Percentiles rank a stretch among this genome's conserved stretches.
These are phyloP conservation scores for Schwanniomyces yamadae DNA, from an alignment of 805 yeast species.

Conservation along the genomic window DNA sequence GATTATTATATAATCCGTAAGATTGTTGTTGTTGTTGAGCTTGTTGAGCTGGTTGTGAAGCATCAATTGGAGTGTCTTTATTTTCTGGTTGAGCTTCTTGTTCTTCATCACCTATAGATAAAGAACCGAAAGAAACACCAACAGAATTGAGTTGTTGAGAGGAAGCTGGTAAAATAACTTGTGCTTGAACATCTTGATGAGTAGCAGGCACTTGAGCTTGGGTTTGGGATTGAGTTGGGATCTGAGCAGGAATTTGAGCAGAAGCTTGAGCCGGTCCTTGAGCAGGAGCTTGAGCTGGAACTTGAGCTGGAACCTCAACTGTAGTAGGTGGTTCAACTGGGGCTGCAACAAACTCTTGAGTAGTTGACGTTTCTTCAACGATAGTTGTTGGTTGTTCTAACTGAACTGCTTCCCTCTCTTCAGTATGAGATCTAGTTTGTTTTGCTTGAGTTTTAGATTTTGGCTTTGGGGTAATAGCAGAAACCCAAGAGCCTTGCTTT, in stretches of 20 bases:
- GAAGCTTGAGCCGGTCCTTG: constrained; percentile 20
- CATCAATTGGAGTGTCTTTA: constrained; percentile 12
- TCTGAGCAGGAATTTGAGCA: constrained; percentile 8
- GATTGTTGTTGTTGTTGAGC: constrained; percentile 13
- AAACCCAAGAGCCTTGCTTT: constrained; percentile 62
- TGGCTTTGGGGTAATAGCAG: constrained; percentile 54
- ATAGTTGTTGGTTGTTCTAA: background rate
- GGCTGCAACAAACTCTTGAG: constrained; percentile 6
- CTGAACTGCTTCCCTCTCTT: constrained; percentile 8
- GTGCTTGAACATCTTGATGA: constrained; percentile 23
- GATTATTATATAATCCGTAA: constrained; percentile 11
- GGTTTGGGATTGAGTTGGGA: constrained; percentile 14
- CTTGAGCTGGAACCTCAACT: too few relatives aligned
- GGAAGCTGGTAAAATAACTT: constrained; percentile 53
- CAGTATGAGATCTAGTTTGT: constrained; percentile 1
- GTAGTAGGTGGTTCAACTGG: constrained; percentile 9
- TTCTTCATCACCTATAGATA: constrained; percentile 48
- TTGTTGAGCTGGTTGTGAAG: constrained; percentile 11
- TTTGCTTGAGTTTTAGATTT: constrained; percentile 60
- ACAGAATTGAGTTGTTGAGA: constrained; percentile 46
- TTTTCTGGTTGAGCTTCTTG: constrained; percentile 17
- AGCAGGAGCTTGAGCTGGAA: constrained; percentile 10
- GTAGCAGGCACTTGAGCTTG: constrained; percentile 17
- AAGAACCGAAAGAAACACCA: constrained; percentile 65
- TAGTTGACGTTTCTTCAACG: constrained; percentile 14